Base-by-base conservation (phyloP, 345 rosid genomes). In the Pistacia integerrima region DNA sequence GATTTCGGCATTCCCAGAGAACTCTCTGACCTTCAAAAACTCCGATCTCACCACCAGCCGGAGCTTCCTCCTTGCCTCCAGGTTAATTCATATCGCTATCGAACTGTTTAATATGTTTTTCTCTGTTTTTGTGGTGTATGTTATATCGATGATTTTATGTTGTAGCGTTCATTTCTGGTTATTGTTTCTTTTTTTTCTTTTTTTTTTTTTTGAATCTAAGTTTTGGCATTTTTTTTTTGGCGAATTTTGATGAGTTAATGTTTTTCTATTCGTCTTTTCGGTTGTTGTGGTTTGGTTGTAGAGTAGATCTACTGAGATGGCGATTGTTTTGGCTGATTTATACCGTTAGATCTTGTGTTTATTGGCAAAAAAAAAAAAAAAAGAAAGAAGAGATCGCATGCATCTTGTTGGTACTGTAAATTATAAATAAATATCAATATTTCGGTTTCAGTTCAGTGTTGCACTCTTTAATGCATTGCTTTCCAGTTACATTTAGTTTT, bases 21-120 rank as follows among this genome's bases (percentile, higher is more conserved):
- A 80, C 98, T 96, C 78, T 96, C 99, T 73, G 86, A 84, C 54
- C 97, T 93, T 74, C 99, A 93, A 75, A 86, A 91, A 67, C 90
- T 82, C 74, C 92, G 99, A 65, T 90, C 98, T 74, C 90, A 81
- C 57, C 90, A 95, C 85, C 92, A 85, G 0, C 97, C 98, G 2
- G 89, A 84, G 54, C 90, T 94, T 74, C 98, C 98, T 87, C 98
- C 98, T 54, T 94, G 98, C 62, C 99, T 94, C 33, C 94, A 94
- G 98, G 98, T 90, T 16, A 0, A 54, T 54, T 16, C n/a, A 13
- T 13, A 13, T 54, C n/a, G 4, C 62, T 22, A 9, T 57, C 0
- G n/a, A 4, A 16, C 20, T 8, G 61, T 18, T 41, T 41, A 41
- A n/a, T 6, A 17, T 57, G 8, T 64, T 36, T 38, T 1, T 69